Base-by-base conservation (phyloP, 306 rosid genomes). In the Crotalaria pallida region DNA sequence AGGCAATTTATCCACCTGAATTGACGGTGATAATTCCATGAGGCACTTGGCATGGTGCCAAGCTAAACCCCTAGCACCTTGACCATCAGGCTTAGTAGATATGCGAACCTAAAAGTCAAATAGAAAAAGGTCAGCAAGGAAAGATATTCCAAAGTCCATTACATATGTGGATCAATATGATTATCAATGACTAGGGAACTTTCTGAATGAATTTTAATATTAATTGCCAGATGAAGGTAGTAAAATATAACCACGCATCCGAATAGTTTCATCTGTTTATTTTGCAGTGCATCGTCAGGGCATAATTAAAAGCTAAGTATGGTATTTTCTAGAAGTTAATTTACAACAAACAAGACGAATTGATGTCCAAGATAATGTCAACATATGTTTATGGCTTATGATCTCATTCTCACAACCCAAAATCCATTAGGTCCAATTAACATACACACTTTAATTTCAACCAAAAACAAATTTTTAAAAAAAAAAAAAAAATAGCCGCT, bases 41-140 rank as follows among this genome's bases (percentile, higher is more conserved):
- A 84, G 84, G 77, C 99, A 94, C 49, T 83, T 94, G 65, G 91
- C 96, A 82, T 94, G 99, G 82, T 91, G 85, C 99, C 99, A 94
- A 65, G 84, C 76, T 85, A 90, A 77, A 31, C 95, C 72, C 80
- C 67, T 94, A 63, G 99, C 67, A 77, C 96, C 96, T 74, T 85
- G 82, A 77, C 89, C 96, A 23, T 87, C 87, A 57, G 90, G 92
- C 72, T 88, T 89, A 36, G 83, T 53, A 19, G 97, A 94, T 81
- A 94, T 71, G 31, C 99, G 99, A 73, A 87, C 86, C 99, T 93
- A 69, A 56, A 51, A 76, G 58, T 26, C 36, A 34, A 61, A 74
- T 60, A 65, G 21, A 15, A 74, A 60, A 10, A 58, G 51, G 62
- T 77, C 64, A 33, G 71, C 48, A 44, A 73, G 75, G 69, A 78